These are phyloP conservation scores for Cutaneotrichosporon sp. DNA, from an alignment of 1,284 basidiomycete genomes.

Conservation along the genomic window DNA sequence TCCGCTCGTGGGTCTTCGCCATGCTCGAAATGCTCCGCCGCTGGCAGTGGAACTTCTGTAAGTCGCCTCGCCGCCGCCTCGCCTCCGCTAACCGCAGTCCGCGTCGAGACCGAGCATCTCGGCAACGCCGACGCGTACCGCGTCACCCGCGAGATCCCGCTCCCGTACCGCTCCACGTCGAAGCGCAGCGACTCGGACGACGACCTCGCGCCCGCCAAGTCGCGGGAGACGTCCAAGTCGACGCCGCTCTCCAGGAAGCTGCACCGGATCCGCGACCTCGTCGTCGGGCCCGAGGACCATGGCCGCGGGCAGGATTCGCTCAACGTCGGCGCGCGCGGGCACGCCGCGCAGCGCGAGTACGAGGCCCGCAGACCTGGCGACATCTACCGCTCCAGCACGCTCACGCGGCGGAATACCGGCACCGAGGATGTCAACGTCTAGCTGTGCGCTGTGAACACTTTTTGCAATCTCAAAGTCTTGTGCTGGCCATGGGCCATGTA, in stretches of 20 bases:
- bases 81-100: slow-evolving; percentile 24
- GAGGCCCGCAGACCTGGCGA: slow-evolving; percentile 41
- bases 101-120: slow-evolving; percentile 49
- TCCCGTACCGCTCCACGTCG: slow-evolving; percentile 33
- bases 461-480: too few species aligned
- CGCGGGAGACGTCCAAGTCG: background rate
- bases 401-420: too few species aligned
- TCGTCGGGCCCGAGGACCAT: slow-evolving; percentile 1
- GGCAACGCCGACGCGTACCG: slow-evolving; percentile 42
- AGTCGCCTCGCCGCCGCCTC: slow-evolving; percentile 42
- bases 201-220: slow-evolving; percentile 8
- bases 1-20: slow-evolving; percentile 66
- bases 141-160: slow-evolving; percentile 41
- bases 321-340: slow-evolving; percentile 35
- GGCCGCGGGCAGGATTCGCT: slow-evolving; percentile 35
- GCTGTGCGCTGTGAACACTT: too few species aligned
- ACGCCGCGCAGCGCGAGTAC: slow-evolving; percentile 35
- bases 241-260: background rate
- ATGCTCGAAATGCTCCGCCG: slow-evolving; percentile 73
- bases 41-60: slow-evolving; percentile 90
- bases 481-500: too few species aligned
- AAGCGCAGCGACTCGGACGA: slow-evolving; percentile 24
- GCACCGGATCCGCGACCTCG: background rate
- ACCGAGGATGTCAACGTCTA: too few species aligned
- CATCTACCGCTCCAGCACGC: background rate